phyloP scores from a whole-genome alignment of 2,329 filamentous ascomycete species.

The Aspergillus ochraceoroseus region DNA sequence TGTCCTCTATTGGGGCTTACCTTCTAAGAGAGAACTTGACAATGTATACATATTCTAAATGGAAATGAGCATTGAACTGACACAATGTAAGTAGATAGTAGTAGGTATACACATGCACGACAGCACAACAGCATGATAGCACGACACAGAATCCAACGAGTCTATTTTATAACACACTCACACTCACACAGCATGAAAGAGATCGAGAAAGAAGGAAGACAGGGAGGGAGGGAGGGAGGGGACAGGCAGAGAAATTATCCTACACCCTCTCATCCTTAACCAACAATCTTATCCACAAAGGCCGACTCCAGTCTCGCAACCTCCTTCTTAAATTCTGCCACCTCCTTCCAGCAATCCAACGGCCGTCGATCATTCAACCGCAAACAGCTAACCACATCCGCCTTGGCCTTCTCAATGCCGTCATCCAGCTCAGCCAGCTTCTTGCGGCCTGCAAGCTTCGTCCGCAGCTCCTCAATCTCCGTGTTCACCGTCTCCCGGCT shows the following conservation, averaged over 20 bases:
- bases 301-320: conserved; percentile 77
- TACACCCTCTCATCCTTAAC: too few relatives aligned
- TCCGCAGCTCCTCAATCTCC: conserved; percentile 54
- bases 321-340: conserved; percentile 83
- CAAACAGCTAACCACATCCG: conserved; percentile 73
- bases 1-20: too few relatives aligned
- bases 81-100: too few relatives aligned
- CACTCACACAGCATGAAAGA: not conserved
- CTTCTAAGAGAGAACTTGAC: too few relatives aligned
- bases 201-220: not conserved
- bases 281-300: conserved; percentile 75
- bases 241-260: too few relatives aligned
- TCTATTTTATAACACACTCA: conserved; percentile 16
- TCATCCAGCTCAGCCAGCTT: conserved; percentile 62
- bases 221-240: too few relatives aligned
- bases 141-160: conserved; percentile 4
- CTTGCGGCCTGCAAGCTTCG: conserved; percentile 58
- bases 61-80: not conserved
- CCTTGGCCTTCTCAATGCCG: conserved; percentile 67
- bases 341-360: conserved; percentile 91
- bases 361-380: conserved; percentile 78
- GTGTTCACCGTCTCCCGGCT: conserved; percentile 51
- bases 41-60: not conserved
- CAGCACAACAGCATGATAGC: not conserved
- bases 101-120: conserved; percentile 20